Percentiles rank a stretch among this genome's conserved stretches.
Conservation (phyloP, 495 filamentous ascomycete species). For the Tuber umbilicatum region DNA sequence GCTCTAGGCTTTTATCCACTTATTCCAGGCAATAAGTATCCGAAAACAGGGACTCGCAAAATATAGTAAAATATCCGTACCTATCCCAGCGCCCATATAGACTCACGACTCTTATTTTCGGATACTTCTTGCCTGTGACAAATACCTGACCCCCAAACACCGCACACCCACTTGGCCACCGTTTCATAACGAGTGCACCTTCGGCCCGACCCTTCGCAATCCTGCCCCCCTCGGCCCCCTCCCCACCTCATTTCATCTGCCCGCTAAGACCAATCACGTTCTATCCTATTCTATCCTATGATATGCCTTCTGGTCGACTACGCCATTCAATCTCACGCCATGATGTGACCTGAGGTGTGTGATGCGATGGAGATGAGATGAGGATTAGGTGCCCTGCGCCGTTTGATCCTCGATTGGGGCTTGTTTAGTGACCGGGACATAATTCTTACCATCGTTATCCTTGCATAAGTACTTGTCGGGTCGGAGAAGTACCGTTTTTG, state of each 20-base stretch:
- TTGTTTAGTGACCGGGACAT: background rate
- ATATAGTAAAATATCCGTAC: too few relatives aligned
- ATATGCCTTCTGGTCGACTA: background rate
- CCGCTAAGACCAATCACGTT: background rate
- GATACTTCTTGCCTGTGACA: too few relatives aligned
- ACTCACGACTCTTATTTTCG: too few relatives aligned
- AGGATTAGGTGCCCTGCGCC: background rate
- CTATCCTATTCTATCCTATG: background rate
- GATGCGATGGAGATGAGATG: background rate
- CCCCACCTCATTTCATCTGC: background rate
- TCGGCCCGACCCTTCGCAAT: background rate
- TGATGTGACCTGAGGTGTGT: background rate
- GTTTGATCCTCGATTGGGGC: background rate
- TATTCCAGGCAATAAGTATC: background rate
- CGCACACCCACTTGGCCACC: background rate
- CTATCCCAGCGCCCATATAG: too few relatives aligned
- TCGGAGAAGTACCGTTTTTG: background rate
- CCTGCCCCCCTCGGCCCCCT: too few relatives aligned
- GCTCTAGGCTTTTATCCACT: too few relatives aligned
- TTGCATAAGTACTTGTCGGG: background rate
- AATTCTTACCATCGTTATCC: background rate
- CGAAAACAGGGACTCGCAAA: too few relatives aligned
- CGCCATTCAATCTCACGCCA: background rate
- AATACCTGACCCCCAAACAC: too few relatives aligned
- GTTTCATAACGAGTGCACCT: background rate